Percentiles rank a stretch among this genome's conserved stretches.
Conservation (phyloP, 2,329 filamentous ascomycete species). For the Apiospora kogelbergensis region DNA sequence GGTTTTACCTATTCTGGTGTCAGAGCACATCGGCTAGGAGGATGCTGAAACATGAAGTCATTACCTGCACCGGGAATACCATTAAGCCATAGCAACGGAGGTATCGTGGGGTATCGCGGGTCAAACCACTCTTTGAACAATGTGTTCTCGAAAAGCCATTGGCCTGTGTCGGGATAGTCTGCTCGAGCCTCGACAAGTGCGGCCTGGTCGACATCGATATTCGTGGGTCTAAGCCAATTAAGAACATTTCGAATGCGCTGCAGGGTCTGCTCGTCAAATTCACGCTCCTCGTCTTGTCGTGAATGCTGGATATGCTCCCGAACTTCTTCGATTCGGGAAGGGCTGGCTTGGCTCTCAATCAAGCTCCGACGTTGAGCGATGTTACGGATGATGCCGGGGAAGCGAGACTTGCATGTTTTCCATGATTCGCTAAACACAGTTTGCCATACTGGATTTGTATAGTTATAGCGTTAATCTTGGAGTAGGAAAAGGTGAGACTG, state of each 20-base stretch:
- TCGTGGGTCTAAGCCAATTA: conserved; percentile 16
- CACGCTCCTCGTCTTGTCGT: background rate
- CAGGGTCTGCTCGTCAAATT: conserved; percentile 10
- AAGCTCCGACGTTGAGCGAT: conserved; percentile 19
- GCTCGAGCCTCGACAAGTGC: conserved; percentile 8
- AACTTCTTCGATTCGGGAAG: conserved; percentile 20
- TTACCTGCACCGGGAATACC: conserved; percentile 30
- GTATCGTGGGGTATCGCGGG: conserved; percentile 15
- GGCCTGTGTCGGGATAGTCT: conserved; percentile 19
- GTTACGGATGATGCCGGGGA: conserved; percentile 20
- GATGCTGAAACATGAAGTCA: background rate
- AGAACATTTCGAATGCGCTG: conserved; percentile 11
- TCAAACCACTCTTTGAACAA: conserved; percentile 22
- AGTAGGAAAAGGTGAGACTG: background rate
- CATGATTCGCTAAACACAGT: conserved; percentile 27
- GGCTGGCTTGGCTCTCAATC: conserved; percentile 21
- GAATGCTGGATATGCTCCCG: background rate
- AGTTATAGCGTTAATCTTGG: background rate
- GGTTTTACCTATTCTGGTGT: conserved; percentile 29
- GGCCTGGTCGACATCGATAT: conserved; percentile 5
- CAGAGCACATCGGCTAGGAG: background rate
- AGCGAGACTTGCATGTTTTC: conserved; percentile 21
- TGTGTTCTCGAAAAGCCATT: conserved; percentile 21
- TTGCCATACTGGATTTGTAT: conserved; percentile 22
- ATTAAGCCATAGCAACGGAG: conserved; percentile 24